These are phyloP conservation scores for Colletotrichum shisoi DNA, from an alignment of 2,329 filamentous ascomycete genomes.

Conservation along the genomic window DNA sequence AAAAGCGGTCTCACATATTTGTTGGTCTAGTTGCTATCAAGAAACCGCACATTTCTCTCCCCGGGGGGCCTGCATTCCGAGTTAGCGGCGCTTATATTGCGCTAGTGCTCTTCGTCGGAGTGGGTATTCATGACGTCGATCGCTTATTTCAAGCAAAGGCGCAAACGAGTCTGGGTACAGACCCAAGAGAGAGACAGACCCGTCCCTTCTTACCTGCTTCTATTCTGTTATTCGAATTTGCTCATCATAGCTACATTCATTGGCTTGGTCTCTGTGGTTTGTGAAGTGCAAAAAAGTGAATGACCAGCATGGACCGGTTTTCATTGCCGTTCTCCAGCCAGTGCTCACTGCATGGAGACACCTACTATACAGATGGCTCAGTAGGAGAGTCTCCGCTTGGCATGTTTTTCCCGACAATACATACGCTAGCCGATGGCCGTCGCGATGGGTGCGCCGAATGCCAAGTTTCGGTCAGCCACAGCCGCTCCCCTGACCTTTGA, in stretches of 20 bases:
- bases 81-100: constrained; percentile 32
- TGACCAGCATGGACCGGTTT: background rate
- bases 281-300: background rate
- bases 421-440: constrained; percentile 11
- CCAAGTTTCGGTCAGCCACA: constrained; percentile 25
- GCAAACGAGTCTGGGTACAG: constrained; percentile 16
- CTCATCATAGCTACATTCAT: too few species aligned
- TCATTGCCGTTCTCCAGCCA: background rate
- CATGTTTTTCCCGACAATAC: constrained; percentile 7
- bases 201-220: background rate
- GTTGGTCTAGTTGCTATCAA: constrained; percentile 19
- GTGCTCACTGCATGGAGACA: constrained; percentile 7
- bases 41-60: constrained; percentile 23
- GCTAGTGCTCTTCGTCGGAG: constrained; percentile 24
- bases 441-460: constrained; percentile 13
- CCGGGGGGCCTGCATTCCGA: constrained; percentile 32
- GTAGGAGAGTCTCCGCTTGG: constrained; percentile 17
- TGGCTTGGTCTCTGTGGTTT: background rate
- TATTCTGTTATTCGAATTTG: background rate
- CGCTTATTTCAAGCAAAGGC: constrained; percentile 31
- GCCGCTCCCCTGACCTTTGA: constrained; percentile 21
- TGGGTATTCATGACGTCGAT: constrained; percentile 38
- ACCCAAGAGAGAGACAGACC: background rate
- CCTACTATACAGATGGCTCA: constrained; percentile 23
- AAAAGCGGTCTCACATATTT: constrained; percentile 19